A percentile compares a stretch with the other conserved stretches of the same genome.
Evolutionary conservation across 768 basidiomycete genomes (phyloP).

Genomic region (Tylopilus vinaceipallidus): DNA sequence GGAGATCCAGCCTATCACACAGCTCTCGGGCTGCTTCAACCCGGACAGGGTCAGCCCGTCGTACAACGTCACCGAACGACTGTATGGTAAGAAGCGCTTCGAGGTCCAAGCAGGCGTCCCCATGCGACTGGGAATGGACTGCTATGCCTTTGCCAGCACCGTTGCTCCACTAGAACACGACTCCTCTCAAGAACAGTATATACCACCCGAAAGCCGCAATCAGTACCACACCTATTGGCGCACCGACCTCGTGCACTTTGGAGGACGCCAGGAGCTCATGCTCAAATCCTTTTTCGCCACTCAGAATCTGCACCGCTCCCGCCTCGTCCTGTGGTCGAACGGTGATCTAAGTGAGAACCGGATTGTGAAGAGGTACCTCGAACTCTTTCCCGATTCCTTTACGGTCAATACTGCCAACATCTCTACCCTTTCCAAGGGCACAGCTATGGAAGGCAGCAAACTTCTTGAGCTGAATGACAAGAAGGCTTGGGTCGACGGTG

Average conservation of each 20-base stretch:
- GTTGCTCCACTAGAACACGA: slow-evolving; percentile 39
- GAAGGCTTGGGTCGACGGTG: slow-evolving; percentile 94
- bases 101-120: slow-evolving; percentile 81
- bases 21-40: slow-evolving; percentile 75
- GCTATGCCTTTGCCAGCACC: slow-evolving; percentile 89
- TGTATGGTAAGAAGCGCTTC: slow-evolving; percentile 62
- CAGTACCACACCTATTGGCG: slow-evolving; percentile 96
- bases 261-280: slow-evolving; percentile 81
- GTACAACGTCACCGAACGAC: slow-evolving; percentile 66
- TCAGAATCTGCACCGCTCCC: slow-evolving; percentile 63
- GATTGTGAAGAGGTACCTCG: slow-evolving; percentile 60
- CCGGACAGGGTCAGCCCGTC: slow-evolving; percentile 51
- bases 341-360: slow-evolving; percentile 60
- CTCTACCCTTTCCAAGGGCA: slow-evolving; percentile 64
- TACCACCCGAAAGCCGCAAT: slow-evolving; percentile 45
- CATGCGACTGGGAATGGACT: slow-evolving; percentile 80
- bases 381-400: slow-evolving; percentile 68
- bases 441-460: slow-evolving; percentile 63
- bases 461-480: slow-evolving; percentile 63
- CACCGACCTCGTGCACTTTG: slow-evolving; percentile 76
- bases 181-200: slow-evolving; percentile 7
- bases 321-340: slow-evolving; percentile 92
- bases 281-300: slow-evolving; percentile 93
- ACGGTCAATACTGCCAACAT: slow-evolving; percentile 68
- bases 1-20: slow-evolving; percentile 64